Evolutionary conservation across 2,329 filamentous ascomycete species (phyloP).

Genomic region (Colletotrichum siamense): DNA sequence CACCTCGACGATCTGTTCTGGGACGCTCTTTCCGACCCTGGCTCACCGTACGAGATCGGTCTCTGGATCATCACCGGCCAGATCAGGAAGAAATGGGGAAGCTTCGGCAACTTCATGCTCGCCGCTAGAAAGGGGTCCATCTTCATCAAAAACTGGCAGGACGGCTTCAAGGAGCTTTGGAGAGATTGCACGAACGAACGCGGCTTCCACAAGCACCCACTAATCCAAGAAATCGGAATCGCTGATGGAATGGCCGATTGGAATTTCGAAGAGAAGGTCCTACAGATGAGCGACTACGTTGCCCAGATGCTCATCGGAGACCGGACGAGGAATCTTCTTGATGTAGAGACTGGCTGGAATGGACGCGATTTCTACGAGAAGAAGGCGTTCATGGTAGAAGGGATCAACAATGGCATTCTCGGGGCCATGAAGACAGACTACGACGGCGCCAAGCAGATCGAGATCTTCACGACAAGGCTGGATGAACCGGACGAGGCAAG

Average conservation of each 20-base stretch:
- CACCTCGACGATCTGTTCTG: slow-evolving; percentile 38
- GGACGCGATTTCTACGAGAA: slow-evolving; percentile 36
- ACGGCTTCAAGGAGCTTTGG: slow-evolving; percentile 41
- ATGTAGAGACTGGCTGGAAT: slow-evolving; percentile 33
- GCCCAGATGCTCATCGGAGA: slow-evolving; percentile 41
- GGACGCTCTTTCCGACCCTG: slow-evolving; percentile 29
- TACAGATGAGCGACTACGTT: slow-evolving; percentile 39
- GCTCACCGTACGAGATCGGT: slow-evolving; percentile 30
- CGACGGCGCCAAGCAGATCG: slow-evolving; percentile 32
- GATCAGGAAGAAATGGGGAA: slow-evolving; percentile 35
- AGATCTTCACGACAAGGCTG: slow-evolving; percentile 34
- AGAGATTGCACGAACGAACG: slow-evolving; percentile 33
- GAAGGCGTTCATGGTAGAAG: slow-evolving; percentile 36
- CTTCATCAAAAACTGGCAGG: slow-evolving; percentile 50
- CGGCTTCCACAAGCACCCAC: slow-evolving; percentile 35
- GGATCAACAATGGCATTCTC: slow-evolving; percentile 34
- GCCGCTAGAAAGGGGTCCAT: slow-evolving; percentile 43
- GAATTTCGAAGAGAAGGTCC: slow-evolving; percentile 25
- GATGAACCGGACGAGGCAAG: slow-evolving; percentile 34
- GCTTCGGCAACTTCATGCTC: slow-evolving; percentile 47
- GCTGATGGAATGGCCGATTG: slow-evolving; percentile 32
- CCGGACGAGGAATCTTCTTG: slow-evolving; percentile 36
- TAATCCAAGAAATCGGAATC: slow-evolving; percentile 35
- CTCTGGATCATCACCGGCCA: slow-evolving; percentile 38
- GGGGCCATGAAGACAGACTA: slow-evolving; percentile 34